Percentiles rank a stretch among this genome's conserved stretches.
Conservation (phyloP, 176 grass and related monocot genomes). For the Triticum monococcum region DNA sequence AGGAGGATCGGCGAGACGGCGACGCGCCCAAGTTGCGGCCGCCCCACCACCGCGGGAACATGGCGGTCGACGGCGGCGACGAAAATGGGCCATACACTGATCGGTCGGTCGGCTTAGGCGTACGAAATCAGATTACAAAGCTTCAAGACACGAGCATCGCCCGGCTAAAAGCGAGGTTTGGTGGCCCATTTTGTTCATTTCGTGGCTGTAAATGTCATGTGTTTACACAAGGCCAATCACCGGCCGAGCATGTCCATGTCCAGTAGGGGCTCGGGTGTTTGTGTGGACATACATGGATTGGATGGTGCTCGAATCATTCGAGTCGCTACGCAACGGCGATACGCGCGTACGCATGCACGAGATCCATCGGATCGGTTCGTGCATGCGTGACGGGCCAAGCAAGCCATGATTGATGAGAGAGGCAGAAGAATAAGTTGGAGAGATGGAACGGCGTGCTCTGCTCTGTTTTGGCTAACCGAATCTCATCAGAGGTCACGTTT, state of each 20-base stretch:
- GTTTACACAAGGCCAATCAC: background rate
- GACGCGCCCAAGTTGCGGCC: slow-evolving; percentile 33
- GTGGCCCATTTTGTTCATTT: background rate
- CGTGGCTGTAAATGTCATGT: background rate
- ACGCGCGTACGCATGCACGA: background rate
- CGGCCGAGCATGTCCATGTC: too few relatives aligned
- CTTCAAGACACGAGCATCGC: slow-evolving; percentile 36
- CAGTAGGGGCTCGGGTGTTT: too few relatives aligned
- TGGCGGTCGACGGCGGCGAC: background rate
- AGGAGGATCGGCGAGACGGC: background rate
- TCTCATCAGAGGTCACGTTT: slow-evolving; percentile 6
- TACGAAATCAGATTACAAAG: slow-evolving; percentile 24
- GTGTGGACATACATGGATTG: slow-evolving; percentile 18
- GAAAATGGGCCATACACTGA: background rate
- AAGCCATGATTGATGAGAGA: background rate
- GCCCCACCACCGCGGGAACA: background rate
- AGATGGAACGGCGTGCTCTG: background rate
- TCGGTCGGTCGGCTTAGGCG: background rate
- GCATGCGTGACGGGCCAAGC: slow-evolving; percentile 23
- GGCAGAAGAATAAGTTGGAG: background rate
- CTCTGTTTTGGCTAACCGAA: background rate
- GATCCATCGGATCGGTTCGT: background rate
- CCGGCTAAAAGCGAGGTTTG: slow-evolving; percentile 37
- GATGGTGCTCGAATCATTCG: slow-evolving; percentile 12
- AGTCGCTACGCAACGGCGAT: background rate